Evolutionary conservation across 352 stramenopile genomes (phyloP), one percentile per base, ranked within the genome.

Genomic region (Globisporangium carolinianum): DNA sequence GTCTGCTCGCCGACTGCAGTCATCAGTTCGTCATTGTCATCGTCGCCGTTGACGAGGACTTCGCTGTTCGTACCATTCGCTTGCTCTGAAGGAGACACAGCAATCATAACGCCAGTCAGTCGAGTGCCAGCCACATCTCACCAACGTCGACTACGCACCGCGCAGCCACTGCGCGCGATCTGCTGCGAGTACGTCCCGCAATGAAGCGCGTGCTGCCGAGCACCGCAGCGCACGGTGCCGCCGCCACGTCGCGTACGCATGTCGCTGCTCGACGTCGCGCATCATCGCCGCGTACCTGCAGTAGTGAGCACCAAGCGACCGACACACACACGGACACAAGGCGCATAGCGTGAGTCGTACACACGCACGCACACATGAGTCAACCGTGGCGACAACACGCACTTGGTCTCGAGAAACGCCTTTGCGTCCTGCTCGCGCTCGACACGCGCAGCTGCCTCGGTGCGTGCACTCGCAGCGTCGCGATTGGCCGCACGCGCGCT

Each of bases 181-280:
- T 6, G 59, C 37, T 32, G 47, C 59, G 12, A 69, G 58, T 15
- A 80, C 51, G 42, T 60, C n/a, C 47, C 52, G 39, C 24, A 87
- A 61, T 50, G 79, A 55, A 18, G 60, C 39, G 24, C 69, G 72
- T 37, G 75, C 65, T 5, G 56, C 57, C 32, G 75, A 62, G 56
- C 83, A 68, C 2, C 77, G 71, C 38, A 76, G 24, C 46, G 73
- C 72, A 54, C 75, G 72, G 67, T 76, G 53, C 42, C 73, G 67
- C 18, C 75, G 72, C 77, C 77, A 87, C 18, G 68, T 79, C 63
- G 83, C 82, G 53, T 85, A 85, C 14, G 68, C 61, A 57, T 76
- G 68, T 15, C 65, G 66, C 53, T 75, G 53, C 48, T 85, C 67
- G 15, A 66, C 69, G 47, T 62, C 71, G 17, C 37, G 48, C 51